Evolutionary conservation across 1,139 yeast genomes (phyloP), one percentile per base, ranked within the genome.

Genomic region (Torulaspora pretoriensis): DNA sequence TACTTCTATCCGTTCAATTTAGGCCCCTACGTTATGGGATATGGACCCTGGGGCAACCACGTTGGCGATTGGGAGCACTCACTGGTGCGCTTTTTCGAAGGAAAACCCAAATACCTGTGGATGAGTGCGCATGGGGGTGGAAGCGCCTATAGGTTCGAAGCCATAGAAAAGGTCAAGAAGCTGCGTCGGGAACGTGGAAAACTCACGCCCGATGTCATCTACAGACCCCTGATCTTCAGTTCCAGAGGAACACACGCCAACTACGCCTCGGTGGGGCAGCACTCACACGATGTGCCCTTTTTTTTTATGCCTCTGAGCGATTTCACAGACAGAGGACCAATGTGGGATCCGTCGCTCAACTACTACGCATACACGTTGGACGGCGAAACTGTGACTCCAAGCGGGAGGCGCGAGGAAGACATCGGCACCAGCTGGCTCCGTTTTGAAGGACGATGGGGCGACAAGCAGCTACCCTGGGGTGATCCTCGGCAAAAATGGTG

Each of bases 51-150:
- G 69, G 98, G 98, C 0, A 86, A 90, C 61, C 98, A 92, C 60
- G 81, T 92, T 26, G 98, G 97, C 4, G 98, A 92, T 68, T 92
- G 98, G 98, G 98, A 92, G 58, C 98, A 92, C 64, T 81, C 95
- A 2, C 68, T 92, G 33, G 94, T 89, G 9, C 71, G 98, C 27
- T 92, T 86, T 63, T 77, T 81, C 55, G 75, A 84, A 3, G 96
- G 96, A 0, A 69, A 73, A 49, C 97, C 98, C 0, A 73, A 81
- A n/a, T 77, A 84, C 47, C 80, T 90, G n/a, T 92, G 97, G 97
- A 86, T 92, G 95, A 84, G 95, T 25, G 97, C 97, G 0, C 98
- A 92, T 66, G 96, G 97, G 1, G 97, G 97, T 8, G 98, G 98
- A 3, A 84, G 90, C 17, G 97, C 96, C 0, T 92, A 83, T 63